Evolutionary conservation across 805 yeast genomes (phyloP).

Genomic region (Candida boidinii): DNA sequence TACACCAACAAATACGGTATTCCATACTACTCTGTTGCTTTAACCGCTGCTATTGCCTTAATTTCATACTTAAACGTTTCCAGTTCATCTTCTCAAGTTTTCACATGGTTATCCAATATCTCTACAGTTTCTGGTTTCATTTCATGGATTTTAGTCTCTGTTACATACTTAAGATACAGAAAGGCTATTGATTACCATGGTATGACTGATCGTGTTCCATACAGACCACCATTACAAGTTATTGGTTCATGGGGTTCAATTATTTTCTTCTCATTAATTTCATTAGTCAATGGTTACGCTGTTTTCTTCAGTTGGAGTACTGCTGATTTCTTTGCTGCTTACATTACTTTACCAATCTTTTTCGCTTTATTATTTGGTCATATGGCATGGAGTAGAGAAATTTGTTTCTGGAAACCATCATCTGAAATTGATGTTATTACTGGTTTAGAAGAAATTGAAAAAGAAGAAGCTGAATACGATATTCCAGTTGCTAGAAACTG

Average conservation of each 20-base stretch:
- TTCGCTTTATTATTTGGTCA: conserved; percentile 48
- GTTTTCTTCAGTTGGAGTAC: conserved; percentile 42
- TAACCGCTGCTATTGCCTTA: conserved; percentile 39
- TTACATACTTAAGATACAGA: conserved; percentile 56
- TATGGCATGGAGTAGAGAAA: conserved; percentile 36
- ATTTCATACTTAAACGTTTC: conserved; percentile 64
- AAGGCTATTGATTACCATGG: conserved; percentile 48
- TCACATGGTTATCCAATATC: conserved; percentile 61
- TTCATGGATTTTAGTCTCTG: conserved; percentile 49
- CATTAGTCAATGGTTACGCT: conserved; percentile 49
- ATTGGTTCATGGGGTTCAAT: conserved; percentile 46
- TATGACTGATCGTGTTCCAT: conserved; percentile 47
- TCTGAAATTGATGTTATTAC: conserved; percentile 53
- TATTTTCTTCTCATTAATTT: conserved; percentile 34
- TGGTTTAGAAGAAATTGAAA: conserved; percentile 56
- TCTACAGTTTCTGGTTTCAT: conserved; percentile 62
- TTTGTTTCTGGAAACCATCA: conserved; percentile 38
- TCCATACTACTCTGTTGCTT: conserved; percentile 47
- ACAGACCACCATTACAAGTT: conserved; percentile 47
- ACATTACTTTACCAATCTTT: conserved; percentile 49
- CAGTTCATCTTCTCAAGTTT: conserved; percentile 47
- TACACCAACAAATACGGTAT: conserved; percentile 60
- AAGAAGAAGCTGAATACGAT: conserved; percentile 30
- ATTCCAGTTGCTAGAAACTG: conserved; percentile 27
- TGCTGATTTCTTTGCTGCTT: conserved; percentile 62